phyloP scores from a whole-genome alignment of 441 rosid genomes.

The Populus hybrid region DNA sequence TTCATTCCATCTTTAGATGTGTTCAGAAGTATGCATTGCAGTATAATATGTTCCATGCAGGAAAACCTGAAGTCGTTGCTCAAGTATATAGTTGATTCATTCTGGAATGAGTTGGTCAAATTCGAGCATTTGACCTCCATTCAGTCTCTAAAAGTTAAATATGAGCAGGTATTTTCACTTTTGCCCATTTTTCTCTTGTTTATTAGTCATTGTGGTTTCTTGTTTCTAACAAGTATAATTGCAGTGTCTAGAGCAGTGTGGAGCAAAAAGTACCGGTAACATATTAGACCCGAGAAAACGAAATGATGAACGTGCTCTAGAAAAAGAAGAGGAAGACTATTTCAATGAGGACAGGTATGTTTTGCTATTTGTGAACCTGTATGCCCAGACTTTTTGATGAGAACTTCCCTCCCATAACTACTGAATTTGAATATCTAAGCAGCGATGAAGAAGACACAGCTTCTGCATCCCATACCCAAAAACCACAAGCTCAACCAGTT shows the following conservation, averaged over 20 bases:
- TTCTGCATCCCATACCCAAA: constrained; percentile 65
- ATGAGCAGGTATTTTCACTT: constrained; percentile 74
- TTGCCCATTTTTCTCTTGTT: constrained; percentile 12
- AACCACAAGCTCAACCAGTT: constrained; percentile 49
- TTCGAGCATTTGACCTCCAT: constrained; percentile 75
- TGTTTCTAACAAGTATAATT: constrained; percentile 23
- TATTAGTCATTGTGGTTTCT: background rate
- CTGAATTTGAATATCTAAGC: constrained; percentile 25
- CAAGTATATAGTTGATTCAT: constrained; percentile 74
- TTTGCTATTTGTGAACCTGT: constrained; percentile 7
- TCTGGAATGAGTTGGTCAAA: constrained; percentile 77
- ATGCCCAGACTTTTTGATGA: constrained; percentile 2
- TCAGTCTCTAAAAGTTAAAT: constrained; percentile 77
- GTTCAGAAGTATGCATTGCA: constrained; percentile 8
- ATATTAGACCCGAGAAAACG: constrained; percentile 63
- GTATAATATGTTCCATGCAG: constrained; percentile 40
- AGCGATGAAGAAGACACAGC: constrained; percentile 97
- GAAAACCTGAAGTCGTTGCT: constrained; percentile 77
- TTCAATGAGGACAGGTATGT: constrained; percentile 88
- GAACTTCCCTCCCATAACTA: constrained; percentile 15
- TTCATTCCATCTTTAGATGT: constrained; percentile 1
- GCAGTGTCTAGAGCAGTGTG: constrained; percentile 82
- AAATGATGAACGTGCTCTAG: constrained; percentile 83
- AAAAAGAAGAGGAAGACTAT: constrained; percentile 98
- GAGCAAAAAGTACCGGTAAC: constrained; percentile 48